Evolutionary conservation across 2,329 filamentous ascomycete genomes (phyloP).

Genomic region (Hypoxylon sp.): DNA sequence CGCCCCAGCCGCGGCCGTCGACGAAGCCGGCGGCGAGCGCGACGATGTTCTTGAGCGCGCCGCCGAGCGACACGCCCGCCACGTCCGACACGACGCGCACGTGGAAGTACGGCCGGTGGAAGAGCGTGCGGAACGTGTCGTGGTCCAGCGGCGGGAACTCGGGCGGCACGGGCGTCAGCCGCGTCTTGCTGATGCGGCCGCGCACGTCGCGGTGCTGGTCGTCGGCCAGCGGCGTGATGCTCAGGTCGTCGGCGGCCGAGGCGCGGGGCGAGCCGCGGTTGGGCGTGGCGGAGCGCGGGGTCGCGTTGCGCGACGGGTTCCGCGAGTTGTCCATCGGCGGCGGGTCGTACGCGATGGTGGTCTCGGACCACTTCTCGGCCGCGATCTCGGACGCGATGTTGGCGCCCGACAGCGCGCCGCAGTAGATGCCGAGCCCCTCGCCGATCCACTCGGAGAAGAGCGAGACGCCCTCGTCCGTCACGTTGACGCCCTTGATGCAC

Average conservation of each 20-base stretch:
- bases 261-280: slow-evolving; percentile 57
- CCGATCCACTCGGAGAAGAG: slow-evolving; percentile 97
- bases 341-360: slow-evolving; percentile 94
- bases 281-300: slow-evolving; percentile 57
- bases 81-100: slow-evolving; percentile 93
- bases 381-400: slow-evolving; percentile 97
- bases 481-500: slow-evolving; percentile 98
- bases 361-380: slow-evolving; percentile 95
- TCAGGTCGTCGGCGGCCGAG: slow-evolving; percentile 59
- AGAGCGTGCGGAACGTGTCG: slow-evolving; percentile 80
- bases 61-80: slow-evolving; percentile 93
- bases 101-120: slow-evolving; percentile 97
- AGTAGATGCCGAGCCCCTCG: slow-evolving; percentile 91
- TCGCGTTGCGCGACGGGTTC: slow-evolving; percentile 66
- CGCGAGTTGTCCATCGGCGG: slow-evolving; percentile 83
- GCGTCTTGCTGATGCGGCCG: slow-evolving; percentile 71
- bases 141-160: slow-evolving; percentile 91
- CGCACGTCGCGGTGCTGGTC: slow-evolving; percentile 73
- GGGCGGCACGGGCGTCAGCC: slow-evolving; percentile 76
- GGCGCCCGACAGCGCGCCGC: slow-evolving; percentile 91
- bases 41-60: slow-evolving; percentile 96
- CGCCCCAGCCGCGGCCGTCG: slow-evolving; percentile 94
- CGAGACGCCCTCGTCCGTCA: slow-evolving; percentile 83
- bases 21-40: slow-evolving; percentile 95
- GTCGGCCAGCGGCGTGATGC: slow-evolving; percentile 59